Percentiles rank a stretch among this genome's conserved stretches.
Conservation (phyloP, 2,329 filamentous ascomycete species). For the Didymella sp. region DNA sequence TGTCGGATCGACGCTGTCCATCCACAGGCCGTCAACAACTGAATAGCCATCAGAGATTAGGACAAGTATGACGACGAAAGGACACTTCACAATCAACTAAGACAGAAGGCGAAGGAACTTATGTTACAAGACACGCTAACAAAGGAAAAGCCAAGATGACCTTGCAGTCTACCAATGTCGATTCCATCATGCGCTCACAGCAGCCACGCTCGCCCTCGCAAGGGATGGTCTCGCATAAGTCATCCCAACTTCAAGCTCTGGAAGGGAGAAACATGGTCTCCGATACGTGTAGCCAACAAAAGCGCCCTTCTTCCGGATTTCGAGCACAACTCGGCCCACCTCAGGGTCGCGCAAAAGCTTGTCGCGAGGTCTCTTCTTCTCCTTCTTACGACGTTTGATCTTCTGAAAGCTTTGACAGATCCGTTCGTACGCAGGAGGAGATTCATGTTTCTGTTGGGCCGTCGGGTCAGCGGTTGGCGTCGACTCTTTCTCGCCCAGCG, state of each 20-base stretch:
- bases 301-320: constrained; percentile 79
- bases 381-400: constrained; percentile 62
- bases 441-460: neutral
- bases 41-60: too few relatives aligned
- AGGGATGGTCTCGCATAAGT: constrained; percentile 4
- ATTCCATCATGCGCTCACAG: constrained; percentile 20
- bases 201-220: constrained; percentile 7
- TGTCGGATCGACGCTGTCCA: too few relatives aligned
- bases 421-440: constrained; percentile 6
- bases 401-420: constrained; percentile 19
- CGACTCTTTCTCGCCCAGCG: neutral
- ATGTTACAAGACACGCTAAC: too few relatives aligned
- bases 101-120: too few relatives aligned
- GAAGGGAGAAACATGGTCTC: constrained; percentile 52
- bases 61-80: too few relatives aligned
- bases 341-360: constrained; percentile 77
- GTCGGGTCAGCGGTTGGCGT: constrained; percentile 1
- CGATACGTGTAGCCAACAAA: constrained; percentile 92
- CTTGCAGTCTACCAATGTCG: too few relatives aligned
- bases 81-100: too few relatives aligned
- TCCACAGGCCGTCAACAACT: too few relatives aligned
- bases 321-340: constrained; percentile 72
- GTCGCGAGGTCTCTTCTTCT: constrained; percentile 83
- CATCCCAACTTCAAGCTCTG: constrained; percentile 37
- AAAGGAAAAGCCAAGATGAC: too few relatives aligned